phyloP scores from a whole-genome alignment of 371 early-diverging fungal genomes.

The Mucor circinelloides region DNA sequence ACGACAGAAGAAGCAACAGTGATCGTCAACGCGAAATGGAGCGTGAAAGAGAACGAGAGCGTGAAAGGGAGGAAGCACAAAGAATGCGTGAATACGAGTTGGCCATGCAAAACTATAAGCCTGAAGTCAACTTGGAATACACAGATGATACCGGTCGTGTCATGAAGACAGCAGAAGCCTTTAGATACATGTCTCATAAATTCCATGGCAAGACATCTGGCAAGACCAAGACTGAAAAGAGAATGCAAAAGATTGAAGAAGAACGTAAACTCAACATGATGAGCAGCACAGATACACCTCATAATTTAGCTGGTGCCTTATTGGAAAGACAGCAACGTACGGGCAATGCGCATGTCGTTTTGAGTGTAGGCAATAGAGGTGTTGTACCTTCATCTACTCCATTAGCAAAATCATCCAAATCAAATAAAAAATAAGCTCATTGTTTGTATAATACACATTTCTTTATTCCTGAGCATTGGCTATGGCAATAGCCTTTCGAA shows the following conservation, averaged over 20 bases:
- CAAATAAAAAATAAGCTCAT: conserved; percentile 10
- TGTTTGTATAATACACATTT: not conserved
- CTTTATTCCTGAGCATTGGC: not conserved
- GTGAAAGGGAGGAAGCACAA: conserved; percentile 65
- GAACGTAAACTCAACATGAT: conserved; percentile 78
- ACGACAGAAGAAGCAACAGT: conserved; percentile 33
- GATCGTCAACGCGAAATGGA: conserved; percentile 43
- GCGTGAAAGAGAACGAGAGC: conserved; percentile 53
- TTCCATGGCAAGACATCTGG: conserved; percentile 96
- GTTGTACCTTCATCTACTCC: conserved; percentile 39
- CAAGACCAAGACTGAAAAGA: conserved; percentile 93
- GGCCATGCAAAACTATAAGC: conserved; percentile 89
- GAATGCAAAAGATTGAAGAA: conserved; percentile 79
- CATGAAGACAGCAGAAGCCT: conserved; percentile 90
- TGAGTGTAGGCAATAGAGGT: conserved; percentile 80
- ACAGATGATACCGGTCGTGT: conserved; percentile 84
- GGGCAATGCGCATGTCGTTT: conserved; percentile 81
- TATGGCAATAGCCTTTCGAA: conserved; percentile 7
- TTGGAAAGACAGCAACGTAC: conserved; percentile 72
- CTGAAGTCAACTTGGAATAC: conserved; percentile 89
- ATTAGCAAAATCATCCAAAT: conserved; percentile 8
- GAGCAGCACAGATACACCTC: conserved; percentile 80
- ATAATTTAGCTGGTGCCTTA: conserved; percentile 75
- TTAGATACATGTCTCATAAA: conserved; percentile 87
- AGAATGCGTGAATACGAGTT: conserved; percentile 76